These are phyloP conservation scores for Astragalus membranaceus DNA, from an alignment of 306 rosid genomes.

Conservation along the genomic window DNA sequence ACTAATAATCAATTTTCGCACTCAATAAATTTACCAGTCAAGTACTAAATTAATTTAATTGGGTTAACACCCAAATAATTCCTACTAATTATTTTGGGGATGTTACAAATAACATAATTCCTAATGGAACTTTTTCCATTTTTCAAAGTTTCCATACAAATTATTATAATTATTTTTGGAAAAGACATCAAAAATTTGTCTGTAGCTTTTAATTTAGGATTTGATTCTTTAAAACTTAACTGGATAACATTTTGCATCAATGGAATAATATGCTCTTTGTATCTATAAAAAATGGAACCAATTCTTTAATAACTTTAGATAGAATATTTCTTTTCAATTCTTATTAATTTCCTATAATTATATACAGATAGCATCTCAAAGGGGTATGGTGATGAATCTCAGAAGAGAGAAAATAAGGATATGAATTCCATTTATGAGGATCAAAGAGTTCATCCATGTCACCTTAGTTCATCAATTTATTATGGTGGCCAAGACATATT, in stretches of 20 bases:
- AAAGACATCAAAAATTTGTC: not conserved
- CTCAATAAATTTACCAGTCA: no score
- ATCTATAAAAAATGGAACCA: not conserved
- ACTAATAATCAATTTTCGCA: no score
- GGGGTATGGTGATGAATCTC: constrained; percentile 30
- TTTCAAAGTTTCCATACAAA: not conserved
- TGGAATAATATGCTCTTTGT: not conserved
- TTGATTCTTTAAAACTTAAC: not conserved
- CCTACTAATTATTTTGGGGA: no score
- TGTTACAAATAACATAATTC: not conserved
- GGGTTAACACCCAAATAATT: not conserved
- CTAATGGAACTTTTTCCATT: not conserved
- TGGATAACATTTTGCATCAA: not conserved
- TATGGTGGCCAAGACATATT: constrained; percentile 78
- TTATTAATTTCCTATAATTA: not conserved
- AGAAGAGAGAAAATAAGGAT: constrained; percentile 28
- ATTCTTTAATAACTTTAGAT: not conserved
- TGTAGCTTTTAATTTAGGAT: not conserved
- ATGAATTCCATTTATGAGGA: constrained; percentile 45
- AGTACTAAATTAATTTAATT: no score
- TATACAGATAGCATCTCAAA: constrained; percentile 34
- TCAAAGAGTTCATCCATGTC: constrained; percentile 70
- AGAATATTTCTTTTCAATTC: not conserved
- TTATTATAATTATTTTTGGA: not conserved
- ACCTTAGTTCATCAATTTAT: constrained; percentile 74